Percentiles rank a stretch among this genome's conserved stretches.
These are phyloP conservation scores for Cercis canadensis DNA, from an alignment of 306 rosid genomes.

Conservation along the genomic window DNA sequence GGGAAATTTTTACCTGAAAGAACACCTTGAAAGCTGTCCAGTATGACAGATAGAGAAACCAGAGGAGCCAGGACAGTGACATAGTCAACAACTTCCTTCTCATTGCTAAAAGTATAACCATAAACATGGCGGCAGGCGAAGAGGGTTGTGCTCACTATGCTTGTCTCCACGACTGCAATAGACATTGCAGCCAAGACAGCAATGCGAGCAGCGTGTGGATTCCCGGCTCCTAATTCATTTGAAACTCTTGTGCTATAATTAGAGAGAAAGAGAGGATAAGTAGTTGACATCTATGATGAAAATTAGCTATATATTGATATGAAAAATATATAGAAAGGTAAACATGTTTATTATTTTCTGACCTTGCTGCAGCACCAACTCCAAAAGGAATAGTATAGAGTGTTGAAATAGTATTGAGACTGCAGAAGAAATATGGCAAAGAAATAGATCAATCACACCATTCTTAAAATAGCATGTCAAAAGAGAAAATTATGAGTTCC, in stretches of 20 bases:
- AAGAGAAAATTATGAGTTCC: neutral
- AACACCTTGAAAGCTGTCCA: constrained; percentile 70
- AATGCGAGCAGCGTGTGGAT: constrained; percentile 57
- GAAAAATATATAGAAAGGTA: neutral
- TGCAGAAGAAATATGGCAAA: constrained; percentile 36
- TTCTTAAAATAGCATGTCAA: neutral
- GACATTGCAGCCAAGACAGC: constrained; percentile 56
- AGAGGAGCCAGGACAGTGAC: constrained; percentile 74
- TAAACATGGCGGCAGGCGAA: constrained; percentile 53
- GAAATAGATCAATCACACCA: constrained; percentile 14
- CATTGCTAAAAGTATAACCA: constrained; percentile 71
- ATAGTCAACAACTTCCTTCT: constrained; percentile 69
- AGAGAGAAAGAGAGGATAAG: neutral
- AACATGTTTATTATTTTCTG: neutral
- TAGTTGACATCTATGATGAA: neutral
- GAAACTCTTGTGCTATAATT: constrained; percentile 66
- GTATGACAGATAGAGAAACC: constrained; percentile 50
- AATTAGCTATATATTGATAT: neutral
- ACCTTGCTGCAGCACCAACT: constrained; percentile 78
- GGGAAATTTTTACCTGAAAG: constrained; percentile 55
- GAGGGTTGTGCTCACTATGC: constrained; percentile 48
- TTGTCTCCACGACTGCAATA: constrained; percentile 49
- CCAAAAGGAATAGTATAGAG: constrained; percentile 69
- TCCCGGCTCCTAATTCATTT: constrained; percentile 82
- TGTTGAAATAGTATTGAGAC: constrained; percentile 61